Base-by-base conservation (phyloP, 2,329 filamentous ascomycete species). In the Diaporthe caulivora region DNA sequence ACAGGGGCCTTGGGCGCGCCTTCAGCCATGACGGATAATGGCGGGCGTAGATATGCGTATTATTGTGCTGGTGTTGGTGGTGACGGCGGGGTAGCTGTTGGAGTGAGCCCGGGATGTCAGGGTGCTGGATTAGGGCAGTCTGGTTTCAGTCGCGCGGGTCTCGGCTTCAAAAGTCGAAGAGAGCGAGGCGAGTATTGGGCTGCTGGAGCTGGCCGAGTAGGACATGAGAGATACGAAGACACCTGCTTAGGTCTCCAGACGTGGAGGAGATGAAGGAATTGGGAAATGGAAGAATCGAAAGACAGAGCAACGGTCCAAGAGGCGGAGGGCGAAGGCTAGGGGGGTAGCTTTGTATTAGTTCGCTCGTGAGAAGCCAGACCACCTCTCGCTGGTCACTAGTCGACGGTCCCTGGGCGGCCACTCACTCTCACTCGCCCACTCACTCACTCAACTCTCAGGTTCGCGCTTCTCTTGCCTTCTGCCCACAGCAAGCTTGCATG, bases 1-100 rank as follows among this genome's bases (percentile, higher is more conserved):
- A 93, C 92, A 62, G 88, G 89, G 78, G 78, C 80, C 82, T 86
- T 88, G 79, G 82, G 77, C 73, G 83, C 82, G 76, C 80, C 81
- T 79, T 83, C 84, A 79, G 84, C 84, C 88, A 90, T 89, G 53
- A 29, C 70, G 51, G 40, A 26, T 26, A 44, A 57, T 53, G 42
- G 69, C 69, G 55, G 53, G 53, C 24, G 40, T 77, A 79, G 78
- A 73, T 77, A 75, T 72, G 26, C 24, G 24, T 29, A 21, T 42
- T 8, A 26, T 24, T 24, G n/a, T 24, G 7, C 10, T 62, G 74
- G 51, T 53, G 47, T 10, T 15, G 47, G 5, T 51, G 49, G 24
- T 31, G 51, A 70, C 58, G 64, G 73, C 71, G 74, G 72, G 72
- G 64, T 74, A 72, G 74, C 72, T 75, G 8, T 49, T 67, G 21